phyloP scores from a whole-genome alignment of 805 yeast species.

The Metschnikowia dekortorum region DNA sequence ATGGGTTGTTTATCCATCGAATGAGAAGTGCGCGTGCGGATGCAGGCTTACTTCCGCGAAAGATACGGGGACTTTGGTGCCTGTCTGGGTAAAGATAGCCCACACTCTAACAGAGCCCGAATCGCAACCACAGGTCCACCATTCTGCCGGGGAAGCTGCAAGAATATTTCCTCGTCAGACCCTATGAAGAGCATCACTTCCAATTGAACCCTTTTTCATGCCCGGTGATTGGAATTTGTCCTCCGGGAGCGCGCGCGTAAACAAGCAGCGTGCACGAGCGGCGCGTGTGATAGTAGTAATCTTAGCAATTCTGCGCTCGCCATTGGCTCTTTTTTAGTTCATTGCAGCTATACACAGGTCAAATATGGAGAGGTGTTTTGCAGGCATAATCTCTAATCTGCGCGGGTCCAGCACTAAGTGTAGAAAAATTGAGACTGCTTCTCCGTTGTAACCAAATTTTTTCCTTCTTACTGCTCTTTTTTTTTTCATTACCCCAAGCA shows the following conservation, averaged over 20 bases:
- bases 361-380: background rate
- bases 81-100: background rate
- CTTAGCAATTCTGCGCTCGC: background rate
- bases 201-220: background rate
- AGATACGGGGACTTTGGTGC: slow-evolving; percentile 1
- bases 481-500: background rate
- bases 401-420: background rate
- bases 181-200: background rate
- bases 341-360: background rate
- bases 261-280: background rate
- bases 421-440: slow-evolving; percentile 1
- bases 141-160: too few relatives aligned
- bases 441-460: slow-evolving; percentile 1
- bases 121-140: background rate
- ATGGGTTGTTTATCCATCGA: background rate
- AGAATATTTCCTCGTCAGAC: too few relatives aligned
- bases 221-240: background rate
- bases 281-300: background rate
- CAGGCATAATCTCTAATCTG: slow-evolving; percentile 4
- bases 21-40: slow-evolving; percentile 1
- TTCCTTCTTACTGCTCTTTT: background rate
- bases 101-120: background rate
- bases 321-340: background rate
- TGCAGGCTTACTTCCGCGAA: background rate
- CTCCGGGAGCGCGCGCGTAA: background rate